phyloP scores from a whole-genome alignment of 441 rosid genomes.

The Erodium chrysanthum region DNA sequence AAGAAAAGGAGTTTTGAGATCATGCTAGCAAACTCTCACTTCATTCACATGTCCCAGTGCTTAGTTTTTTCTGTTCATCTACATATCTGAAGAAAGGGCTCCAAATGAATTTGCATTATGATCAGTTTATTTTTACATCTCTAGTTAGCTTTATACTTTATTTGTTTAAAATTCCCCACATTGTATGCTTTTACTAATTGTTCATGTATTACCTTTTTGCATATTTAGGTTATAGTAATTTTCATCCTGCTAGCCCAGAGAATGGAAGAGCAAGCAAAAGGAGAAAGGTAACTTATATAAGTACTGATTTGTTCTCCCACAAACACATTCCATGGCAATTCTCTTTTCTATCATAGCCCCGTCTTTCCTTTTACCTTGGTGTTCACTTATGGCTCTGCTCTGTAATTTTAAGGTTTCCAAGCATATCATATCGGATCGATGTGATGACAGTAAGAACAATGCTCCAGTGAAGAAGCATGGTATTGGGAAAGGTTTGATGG shows the following conservation, averaged over 20 bases:
- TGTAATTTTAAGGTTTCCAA: slow-evolving; percentile 27
- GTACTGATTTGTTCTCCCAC: not conserved
- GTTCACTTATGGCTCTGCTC: slow-evolving; percentile 17
- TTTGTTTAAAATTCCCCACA: not conserved
- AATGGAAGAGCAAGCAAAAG: slow-evolving; percentile 35
- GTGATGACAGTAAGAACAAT: slow-evolving; percentile 21
- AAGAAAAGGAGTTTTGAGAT: not conserved
- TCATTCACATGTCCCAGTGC: not conserved
- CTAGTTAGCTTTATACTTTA: not conserved
- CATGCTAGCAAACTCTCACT: not conserved
- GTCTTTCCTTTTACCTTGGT: not conserved
- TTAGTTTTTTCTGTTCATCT: not conserved
- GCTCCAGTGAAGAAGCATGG: slow-evolving; percentile 57
- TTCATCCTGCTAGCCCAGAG: slow-evolving; percentile 27
- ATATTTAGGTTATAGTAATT: slow-evolving; percentile 37
- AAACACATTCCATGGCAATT: not conserved
- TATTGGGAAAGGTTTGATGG: slow-evolving; percentile 90
- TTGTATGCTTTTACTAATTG: not conserved
- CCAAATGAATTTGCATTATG: not conserved
- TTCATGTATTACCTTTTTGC: slow-evolving; percentile 14
- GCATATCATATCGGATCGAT: slow-evolving; percentile 16
- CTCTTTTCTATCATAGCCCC: slow-evolving; percentile 1
- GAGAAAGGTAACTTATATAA: slow-evolving; percentile 50
- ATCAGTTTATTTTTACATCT: not conserved
- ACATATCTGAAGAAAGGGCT: not conserved